Evolutionary conservation across 2,329 filamentous ascomycete species (phyloP), one percentile per base, ranked within the genome.

Genomic region (Neobulgaria alba): DNA sequence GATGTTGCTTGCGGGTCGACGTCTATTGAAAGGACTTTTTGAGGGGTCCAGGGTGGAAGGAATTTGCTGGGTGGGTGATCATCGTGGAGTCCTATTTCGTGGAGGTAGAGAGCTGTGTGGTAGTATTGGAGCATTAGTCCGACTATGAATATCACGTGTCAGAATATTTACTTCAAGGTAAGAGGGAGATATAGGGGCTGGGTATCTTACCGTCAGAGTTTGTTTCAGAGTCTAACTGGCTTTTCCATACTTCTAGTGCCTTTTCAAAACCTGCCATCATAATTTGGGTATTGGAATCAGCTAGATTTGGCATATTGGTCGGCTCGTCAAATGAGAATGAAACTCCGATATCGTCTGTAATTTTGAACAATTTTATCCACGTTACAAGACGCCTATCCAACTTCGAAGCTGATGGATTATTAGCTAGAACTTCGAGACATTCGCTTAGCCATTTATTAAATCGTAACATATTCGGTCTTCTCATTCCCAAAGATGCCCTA

Each of bases 81-180:
- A 10, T 72, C 61, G 45, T 76, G 61, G 57, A 79, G 68, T 4
- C 67, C 67, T 30, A 75, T 65, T 54, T 78, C 75, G 49, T 78
- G 71, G 33, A 77, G 65, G 50, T 70, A 76, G 3, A 77, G 60
- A 40, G 67, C 68, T 23, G 71, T 54, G n/a, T 68, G 63, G 44
- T 68, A 61, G 43, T 73, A 67, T 36, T 67, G 61, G 3, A 73
- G 16, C 16, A 49, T 30, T 17, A n/a, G n/a, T n/a, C n/a, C n/a
- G n/a, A n/a, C n/a, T n/a, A n/a, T n/a, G n/a, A n/a, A 45, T 26
- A 42, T 19, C 33, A 3, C 31, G 15, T n/a, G n/a, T n/a, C n/a
- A n/a, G n/a, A n/a, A n/a, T n/a, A n/a, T n/a, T n/a, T n/a, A n/a
- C n/a, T n/a, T n/a, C n/a, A n/a, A n/a, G n/a, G n/a, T n/a, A n/a